Evolutionary conservation across 2,329 filamentous ascomycete species (phyloP).

Genomic region (Arachnopeziza araneosa): DNA sequence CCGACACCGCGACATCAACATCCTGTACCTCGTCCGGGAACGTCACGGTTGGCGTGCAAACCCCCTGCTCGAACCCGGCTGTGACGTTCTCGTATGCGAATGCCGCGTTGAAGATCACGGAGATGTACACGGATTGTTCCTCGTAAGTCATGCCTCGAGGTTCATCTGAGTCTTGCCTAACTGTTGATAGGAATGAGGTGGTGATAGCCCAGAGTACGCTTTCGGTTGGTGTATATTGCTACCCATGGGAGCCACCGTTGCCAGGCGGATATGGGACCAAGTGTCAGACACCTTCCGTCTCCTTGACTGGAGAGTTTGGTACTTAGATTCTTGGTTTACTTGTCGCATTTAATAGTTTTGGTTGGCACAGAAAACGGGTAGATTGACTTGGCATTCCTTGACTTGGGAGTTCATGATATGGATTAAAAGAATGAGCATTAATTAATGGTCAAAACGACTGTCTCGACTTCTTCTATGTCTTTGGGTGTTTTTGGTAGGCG

Average conservation of each 20-base stretch:
- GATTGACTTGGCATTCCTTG: not conserved
- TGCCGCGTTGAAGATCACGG: constrained; percentile 1
- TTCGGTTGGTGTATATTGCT: constrained; percentile 1
- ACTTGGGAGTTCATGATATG: too few relatives aligned
- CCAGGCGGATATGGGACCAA: constrained; percentile 10
- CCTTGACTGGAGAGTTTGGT: not conserved
- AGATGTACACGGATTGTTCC: not conserved
- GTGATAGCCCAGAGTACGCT: not conserved
- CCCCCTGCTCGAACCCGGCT: constrained; percentile 6
- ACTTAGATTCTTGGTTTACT: not conserved
- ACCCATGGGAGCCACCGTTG: constrained; percentile 3
- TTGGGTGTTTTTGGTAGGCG: too few relatives aligned
- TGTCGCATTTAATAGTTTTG: not conserved
- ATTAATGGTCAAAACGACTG: too few relatives aligned
- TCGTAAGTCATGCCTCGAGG: constrained; percentile 2
- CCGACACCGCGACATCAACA: not conserved
- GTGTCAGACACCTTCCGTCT: constrained; percentile 11
- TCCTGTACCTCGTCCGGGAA: not conserved
- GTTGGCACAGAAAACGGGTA: not conserved
- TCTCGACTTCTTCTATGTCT: too few relatives aligned
- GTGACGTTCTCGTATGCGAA: constrained; percentile 6
- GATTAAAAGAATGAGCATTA: too few relatives aligned
- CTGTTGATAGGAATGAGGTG: not conserved
- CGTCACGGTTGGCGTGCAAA: not conserved
- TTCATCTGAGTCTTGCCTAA: not conserved